Base-by-base conservation (phyloP, 2,329 filamentous ascomycete genomes). In the Pseudogymnoascus sp. region DNA sequence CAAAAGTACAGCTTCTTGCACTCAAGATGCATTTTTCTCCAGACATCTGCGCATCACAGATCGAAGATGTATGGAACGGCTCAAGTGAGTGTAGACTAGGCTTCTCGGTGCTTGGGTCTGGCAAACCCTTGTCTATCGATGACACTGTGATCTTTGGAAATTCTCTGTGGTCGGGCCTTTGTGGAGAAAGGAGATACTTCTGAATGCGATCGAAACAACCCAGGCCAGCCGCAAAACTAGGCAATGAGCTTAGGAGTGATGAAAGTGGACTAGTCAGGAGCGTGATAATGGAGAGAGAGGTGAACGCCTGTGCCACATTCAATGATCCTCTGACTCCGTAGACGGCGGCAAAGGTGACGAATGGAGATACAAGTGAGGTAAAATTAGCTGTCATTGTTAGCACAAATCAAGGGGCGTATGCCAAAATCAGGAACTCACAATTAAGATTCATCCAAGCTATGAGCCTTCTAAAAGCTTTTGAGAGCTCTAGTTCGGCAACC, bases 321-420 rank as follows among this genome's bases (percentile, higher is more conserved):
- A 51, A 61, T 61, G 57, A 61, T 34, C 57, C 57, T 51, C 45
- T 51, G 14, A 16, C 14, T 51, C 45, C 45, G 45, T 51, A 51
- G 45, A 67, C 70, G 19, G 67, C 60, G 1, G 63, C 67, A 54
- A 71, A 71, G 3, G 68, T 70, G 14, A 68, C 64, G 21, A 68
- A 65, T 11, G 69, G 69, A 7, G 67, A 64, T 13, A 68, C 45
- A 51, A 51, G 45, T 51, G 45, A 51, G 23, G 45, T 51, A 28
- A 51, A 28, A 51, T 21, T 51, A 10, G 45, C 45, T 51, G 45
- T 28, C 54, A 66, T 66, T 41, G 63, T 37, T 7, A 65, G 64
- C 4, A 66, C 64, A 14, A 41, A 61, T 11, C 64, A 54, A 51
- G 10, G 19, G 28, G 25, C 45, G n/a, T 62, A 61, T 34, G 6